phyloP scores from a whole-genome alignment of 306 rosid species.

The Dryas alaskensis region DNA sequence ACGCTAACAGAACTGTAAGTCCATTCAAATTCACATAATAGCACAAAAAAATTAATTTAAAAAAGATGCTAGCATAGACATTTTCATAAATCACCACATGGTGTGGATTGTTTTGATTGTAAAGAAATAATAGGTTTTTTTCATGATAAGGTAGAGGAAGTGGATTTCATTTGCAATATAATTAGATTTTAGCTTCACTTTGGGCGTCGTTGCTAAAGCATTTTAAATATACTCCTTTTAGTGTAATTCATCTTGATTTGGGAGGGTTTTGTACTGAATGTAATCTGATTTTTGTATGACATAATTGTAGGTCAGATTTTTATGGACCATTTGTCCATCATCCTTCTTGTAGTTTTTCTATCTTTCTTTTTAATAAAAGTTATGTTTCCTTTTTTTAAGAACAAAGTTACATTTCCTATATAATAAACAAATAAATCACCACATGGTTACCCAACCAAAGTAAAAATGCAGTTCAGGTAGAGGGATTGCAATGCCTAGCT shows the following conservation, averaged over 20 bases:
- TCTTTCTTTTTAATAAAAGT: not conserved
- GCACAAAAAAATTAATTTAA: not conserved
- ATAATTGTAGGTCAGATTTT: not conserved
- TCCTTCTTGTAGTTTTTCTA: not conserved
- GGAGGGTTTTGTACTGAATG: not conserved
- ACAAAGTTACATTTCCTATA: not conserved
- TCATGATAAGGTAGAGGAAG: not conserved
- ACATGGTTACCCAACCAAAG: not conserved
- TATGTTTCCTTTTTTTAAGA: not conserved
- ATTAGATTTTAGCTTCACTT: not conserved
- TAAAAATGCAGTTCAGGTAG: too few relatives aligned
- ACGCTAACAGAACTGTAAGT: not conserved
- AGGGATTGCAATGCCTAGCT: too few relatives aligned
- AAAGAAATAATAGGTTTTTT: not conserved
- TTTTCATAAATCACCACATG: not conserved
- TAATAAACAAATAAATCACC: conserved; percentile 4
- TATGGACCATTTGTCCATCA: not conserved
- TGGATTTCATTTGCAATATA: not conserved
- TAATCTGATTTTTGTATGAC: not conserved
- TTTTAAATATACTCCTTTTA: not conserved
- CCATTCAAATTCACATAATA: not conserved
- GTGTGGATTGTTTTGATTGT: too few relatives aligned
- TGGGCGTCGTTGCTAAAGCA: not conserved
- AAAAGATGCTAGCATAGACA: not conserved
- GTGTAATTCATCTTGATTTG: not conserved